Conservation (phyloP, 805 yeast species). For the Limtongia smithiae region DNA sequence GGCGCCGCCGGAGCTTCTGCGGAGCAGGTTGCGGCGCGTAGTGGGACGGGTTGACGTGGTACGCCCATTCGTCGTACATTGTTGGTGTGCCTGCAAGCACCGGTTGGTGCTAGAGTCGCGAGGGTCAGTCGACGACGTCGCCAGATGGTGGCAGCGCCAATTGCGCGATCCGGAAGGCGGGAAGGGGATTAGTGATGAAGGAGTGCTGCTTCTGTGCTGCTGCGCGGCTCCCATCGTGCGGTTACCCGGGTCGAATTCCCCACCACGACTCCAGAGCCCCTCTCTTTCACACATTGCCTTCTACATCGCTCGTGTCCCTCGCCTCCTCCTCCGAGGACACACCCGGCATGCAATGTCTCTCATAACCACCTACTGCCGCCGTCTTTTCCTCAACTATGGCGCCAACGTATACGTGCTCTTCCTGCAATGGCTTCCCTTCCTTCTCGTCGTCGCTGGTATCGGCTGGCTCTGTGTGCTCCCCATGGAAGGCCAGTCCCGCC, state of each 20-base stretch:
- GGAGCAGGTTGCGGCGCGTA: conserved; percentile 27
- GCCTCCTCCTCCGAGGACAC: too few relatives aligned
- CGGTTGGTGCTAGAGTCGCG: too few relatives aligned
- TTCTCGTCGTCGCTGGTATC: conserved; percentile 40
- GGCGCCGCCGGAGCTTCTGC: conserved; percentile 23
- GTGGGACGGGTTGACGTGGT: conserved; percentile 27
- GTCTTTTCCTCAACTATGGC: neutral
- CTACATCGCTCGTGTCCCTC: too few relatives aligned
- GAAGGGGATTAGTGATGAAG: too few relatives aligned
- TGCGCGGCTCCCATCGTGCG: too few relatives aligned
- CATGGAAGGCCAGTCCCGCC: conserved; percentile 72
- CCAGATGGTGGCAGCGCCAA: too few relatives aligned
- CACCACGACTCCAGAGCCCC: too few relatives aligned
- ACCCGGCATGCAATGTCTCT: conserved; percentile 14
- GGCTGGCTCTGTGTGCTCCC: conserved; percentile 64
- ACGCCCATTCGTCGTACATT: conserved; percentile 31
- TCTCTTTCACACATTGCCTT: too few relatives aligned
- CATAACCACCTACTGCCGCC: conserved; percentile 1
- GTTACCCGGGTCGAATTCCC: too few relatives aligned
- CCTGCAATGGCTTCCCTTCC: conserved; percentile 7
- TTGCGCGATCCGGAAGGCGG: too few relatives aligned
- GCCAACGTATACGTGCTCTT: neutral
- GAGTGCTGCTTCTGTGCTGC: too few relatives aligned
- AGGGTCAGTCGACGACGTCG: too few relatives aligned
- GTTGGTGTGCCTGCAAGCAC: neutral